A percentile compares a stretch with the other conserved stretches of the same genome.
These are phyloP conservation scores for Alternaria metachromatica DNA, from an alignment of 2,329 filamentous ascomycete species.

Conservation along the genomic window DNA sequence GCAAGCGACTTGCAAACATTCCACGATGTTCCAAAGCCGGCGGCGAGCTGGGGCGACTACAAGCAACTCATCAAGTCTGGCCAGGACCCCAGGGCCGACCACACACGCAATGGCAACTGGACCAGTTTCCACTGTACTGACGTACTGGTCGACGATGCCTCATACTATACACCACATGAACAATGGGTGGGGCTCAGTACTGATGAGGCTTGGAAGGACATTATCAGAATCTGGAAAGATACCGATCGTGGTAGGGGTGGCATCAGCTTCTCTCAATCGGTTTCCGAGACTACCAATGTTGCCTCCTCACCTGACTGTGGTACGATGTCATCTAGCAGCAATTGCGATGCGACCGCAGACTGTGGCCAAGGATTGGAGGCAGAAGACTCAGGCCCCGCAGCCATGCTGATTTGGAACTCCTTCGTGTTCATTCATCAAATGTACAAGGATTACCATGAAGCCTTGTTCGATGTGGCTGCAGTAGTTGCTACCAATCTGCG, in stretches of 20 bases:
- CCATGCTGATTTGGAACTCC: conserved; percentile 1
- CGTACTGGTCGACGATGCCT: neutral
- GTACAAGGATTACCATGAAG: neutral
- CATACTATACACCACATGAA: neutral
- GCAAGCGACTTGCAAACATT: conserved; percentile 38
- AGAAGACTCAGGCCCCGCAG: conserved; percentile 1
- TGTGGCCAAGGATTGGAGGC: neutral
- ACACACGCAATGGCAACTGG: conserved; percentile 1
- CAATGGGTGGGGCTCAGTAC: neutral
- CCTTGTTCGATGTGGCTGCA: neutral
- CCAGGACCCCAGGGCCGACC: neutral
- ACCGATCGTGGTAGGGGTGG: neutral
- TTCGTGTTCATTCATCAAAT: neutral
- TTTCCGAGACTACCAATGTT: neutral
- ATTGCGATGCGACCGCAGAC: neutral
- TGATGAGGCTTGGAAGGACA: conserved; percentile 2
- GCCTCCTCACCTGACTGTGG: neutral
- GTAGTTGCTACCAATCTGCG: neutral
- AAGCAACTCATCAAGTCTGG: neutral
- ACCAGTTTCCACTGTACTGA: neutral
- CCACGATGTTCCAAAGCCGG: neutral
- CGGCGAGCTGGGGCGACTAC: neutral
- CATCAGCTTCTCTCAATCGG: neutral
- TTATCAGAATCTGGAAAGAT: conserved; percentile 6
- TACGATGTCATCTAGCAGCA: neutral